Percentiles rank a stretch among this genome's conserved stretches.
phyloP scores from a whole-genome alignment of 257 asterid genomes.

The Capsicum chinense region DNA sequence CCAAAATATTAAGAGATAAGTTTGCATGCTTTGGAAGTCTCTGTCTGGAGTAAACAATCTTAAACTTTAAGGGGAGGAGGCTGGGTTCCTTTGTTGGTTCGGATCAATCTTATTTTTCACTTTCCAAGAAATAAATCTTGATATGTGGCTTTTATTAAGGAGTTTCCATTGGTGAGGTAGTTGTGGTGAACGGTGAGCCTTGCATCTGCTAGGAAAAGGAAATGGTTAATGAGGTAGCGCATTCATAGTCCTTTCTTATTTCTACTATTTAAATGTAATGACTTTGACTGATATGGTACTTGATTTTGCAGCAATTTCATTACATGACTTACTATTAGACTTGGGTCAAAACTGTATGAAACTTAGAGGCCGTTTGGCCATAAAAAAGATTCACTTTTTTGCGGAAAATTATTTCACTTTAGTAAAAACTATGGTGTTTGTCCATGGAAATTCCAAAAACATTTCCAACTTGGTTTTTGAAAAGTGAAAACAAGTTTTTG shows the following conservation, averaged over 20 bases:
- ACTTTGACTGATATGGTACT: background rate
- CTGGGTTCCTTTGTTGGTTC: background rate
- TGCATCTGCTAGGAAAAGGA: constrained; percentile 1
- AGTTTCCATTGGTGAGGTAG: background rate
- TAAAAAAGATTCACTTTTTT: too few relatives aligned
- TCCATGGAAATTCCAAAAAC: too few relatives aligned
- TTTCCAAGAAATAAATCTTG: constrained; percentile 2
- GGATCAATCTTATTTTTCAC: constrained; percentile 1
- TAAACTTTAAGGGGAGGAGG: background rate
- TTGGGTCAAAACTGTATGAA: background rate
- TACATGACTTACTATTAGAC: background rate
- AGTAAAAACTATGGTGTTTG: too few relatives aligned
- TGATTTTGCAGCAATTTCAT: constrained; percentile 12
- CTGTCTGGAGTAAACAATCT: background rate
- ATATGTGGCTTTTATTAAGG: background rate
- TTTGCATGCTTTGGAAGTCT: background rate
- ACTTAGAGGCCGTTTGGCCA: background rate
- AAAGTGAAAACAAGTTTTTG: too few relatives aligned
- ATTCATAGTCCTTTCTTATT: background rate
- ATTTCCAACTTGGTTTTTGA: too few relatives aligned
- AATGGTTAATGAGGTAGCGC: background rate
- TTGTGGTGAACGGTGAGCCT: background rate
- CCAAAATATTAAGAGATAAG: background rate
- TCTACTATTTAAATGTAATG: background rate
- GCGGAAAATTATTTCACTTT: too few relatives aligned